Conservation (phyloP, 176 grass and related monocot species). For the Elaeis guineensis region DNA sequence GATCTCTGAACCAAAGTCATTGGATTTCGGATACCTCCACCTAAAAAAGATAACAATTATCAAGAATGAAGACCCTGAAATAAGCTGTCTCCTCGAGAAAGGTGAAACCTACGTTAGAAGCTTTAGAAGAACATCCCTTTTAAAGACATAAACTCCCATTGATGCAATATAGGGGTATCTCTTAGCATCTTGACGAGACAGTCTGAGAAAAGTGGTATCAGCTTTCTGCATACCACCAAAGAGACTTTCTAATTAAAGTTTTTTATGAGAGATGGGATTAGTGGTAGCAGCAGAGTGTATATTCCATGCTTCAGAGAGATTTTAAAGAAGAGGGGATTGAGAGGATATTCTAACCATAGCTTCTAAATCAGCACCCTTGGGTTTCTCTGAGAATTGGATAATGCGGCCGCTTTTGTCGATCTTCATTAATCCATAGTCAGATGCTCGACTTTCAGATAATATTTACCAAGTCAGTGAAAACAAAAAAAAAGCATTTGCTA, state of each 20-base stretch:
- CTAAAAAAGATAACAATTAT: constrained; percentile 17
- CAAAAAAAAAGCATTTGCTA: no score
- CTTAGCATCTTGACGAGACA: constrained; percentile 19
- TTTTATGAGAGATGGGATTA: no score
- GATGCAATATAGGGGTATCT: constrained; percentile 61
- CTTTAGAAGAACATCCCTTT: constrained; percentile 45
- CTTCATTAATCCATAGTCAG: constrained; percentile 67
- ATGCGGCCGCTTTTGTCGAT: constrained; percentile 52
- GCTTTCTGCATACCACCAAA: constrained; percentile 36
- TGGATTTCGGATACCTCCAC: constrained; percentile 46
- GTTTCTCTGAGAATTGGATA: constrained; percentile 56
- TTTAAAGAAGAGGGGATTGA: constrained; percentile 2
- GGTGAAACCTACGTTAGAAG: constrained; percentile 45
- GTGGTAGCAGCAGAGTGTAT: no score
- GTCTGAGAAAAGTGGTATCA: constrained; percentile 36
- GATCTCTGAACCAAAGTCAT: constrained; percentile 76
- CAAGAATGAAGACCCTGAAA: neutral
- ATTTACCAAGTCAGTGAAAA: no score
- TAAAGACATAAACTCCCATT: constrained; percentile 86
- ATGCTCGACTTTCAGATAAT: constrained; percentile 52
- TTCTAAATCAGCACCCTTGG: constrained; percentile 47
- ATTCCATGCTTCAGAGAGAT: no score
- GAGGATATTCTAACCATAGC: constrained; percentile 41
- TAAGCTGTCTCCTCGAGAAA: neutral
- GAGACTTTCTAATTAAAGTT: no score